phyloP scores from a whole-genome alignment of 2,329 filamentous ascomycete species.

The Polychaeton citri region DNA sequence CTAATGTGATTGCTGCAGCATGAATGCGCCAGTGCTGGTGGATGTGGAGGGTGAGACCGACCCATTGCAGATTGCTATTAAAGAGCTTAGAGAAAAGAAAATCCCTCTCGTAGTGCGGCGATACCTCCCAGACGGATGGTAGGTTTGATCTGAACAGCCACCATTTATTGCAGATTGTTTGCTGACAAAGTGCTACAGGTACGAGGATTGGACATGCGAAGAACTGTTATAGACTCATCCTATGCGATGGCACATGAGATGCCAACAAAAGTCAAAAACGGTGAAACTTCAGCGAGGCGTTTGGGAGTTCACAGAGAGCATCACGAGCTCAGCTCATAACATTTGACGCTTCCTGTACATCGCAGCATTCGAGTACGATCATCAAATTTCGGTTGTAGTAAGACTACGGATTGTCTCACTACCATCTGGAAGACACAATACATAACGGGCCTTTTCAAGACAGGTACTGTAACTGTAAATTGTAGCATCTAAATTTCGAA shows the following conservation, averaged over 20 bases:
- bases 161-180: background rate
- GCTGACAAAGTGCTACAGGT: constrained; percentile 40
- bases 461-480: too few relatives aligned
- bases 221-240: constrained; percentile 71
- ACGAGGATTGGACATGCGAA: constrained; percentile 99
- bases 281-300: too few relatives aligned
- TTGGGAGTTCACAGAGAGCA: too few relatives aligned
- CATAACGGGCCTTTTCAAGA: too few relatives aligned
- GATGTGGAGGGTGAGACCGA: constrained; percentile 97
- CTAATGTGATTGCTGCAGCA: constrained; percentile 39
- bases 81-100: constrained; percentile 97
- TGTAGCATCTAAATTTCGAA: too few relatives aligned
- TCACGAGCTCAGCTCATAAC: too few relatives aligned
- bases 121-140: constrained; percentile 95
- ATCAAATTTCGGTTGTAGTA: too few relatives aligned
- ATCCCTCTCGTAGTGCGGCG: constrained; percentile 89
- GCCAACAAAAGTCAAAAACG: too few relatives aligned
- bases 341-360: too few relatives aligned
- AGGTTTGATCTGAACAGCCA: constrained; percentile 32
- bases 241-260: background rate
- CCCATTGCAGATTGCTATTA: constrained; percentile 91
- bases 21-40: constrained; percentile 94
- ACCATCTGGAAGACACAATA: too few relatives aligned
- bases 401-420: too few relatives aligned
- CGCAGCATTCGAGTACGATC: too few relatives aligned